phyloP scores from a whole-genome alignment of 176 grass and related monocot genomes.

The Musa troglodytarum region DNA sequence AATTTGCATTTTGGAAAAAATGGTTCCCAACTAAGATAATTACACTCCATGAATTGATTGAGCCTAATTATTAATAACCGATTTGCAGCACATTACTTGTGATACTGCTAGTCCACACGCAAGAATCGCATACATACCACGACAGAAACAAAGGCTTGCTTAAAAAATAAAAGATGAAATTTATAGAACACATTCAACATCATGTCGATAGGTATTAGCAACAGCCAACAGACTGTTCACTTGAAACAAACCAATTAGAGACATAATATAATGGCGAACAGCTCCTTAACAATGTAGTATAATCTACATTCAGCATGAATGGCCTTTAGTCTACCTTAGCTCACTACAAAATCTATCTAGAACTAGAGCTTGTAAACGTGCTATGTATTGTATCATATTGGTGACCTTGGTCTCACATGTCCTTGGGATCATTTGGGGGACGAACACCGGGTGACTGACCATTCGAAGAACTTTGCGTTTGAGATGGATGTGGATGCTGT shows the following conservation, averaged over 20 bases:
- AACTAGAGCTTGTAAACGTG: background rate
- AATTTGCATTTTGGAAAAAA: no score
- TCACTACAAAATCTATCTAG: background rate
- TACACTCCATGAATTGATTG: no score
- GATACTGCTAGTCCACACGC: no score
- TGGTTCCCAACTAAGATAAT: no score
- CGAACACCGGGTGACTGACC: slow-evolving; percentile 42
- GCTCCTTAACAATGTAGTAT: no score
- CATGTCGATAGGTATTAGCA: background rate
- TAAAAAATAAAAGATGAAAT: background rate
- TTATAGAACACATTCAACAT: background rate
- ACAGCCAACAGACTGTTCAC: background rate
- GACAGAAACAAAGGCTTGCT: background rate
- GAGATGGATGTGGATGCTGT: slow-evolving; percentile 31
- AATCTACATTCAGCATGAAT: no score
- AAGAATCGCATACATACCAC: no score
- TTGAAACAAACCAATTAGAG: no score
- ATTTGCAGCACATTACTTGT: no score
- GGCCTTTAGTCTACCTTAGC: background rate
- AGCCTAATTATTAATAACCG: no score
- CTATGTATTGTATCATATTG: background rate
- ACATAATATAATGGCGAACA: no score
- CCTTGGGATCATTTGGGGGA: slow-evolving; percentile 68
- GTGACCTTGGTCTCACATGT: slow-evolving; percentile 47
- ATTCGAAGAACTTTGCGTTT: slow-evolving; percentile 33